Evolutionary conservation across 345 rosid species (phyloP).

Genomic region (Citrus inodora): DNA sequence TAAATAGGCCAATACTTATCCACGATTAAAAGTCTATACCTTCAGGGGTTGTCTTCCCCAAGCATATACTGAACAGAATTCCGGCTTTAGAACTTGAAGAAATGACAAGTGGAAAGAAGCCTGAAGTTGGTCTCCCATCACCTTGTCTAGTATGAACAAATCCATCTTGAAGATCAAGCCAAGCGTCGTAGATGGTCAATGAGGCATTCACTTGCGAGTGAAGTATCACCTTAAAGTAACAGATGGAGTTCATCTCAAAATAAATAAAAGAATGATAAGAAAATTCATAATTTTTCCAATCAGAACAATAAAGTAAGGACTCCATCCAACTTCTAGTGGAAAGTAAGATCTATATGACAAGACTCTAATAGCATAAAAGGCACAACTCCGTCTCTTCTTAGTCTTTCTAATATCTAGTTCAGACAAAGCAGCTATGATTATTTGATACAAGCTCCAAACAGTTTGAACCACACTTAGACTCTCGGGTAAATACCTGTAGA

Average conservation of each 20-base stretch:
- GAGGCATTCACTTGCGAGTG: conserved; percentile 91
- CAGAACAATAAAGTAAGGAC: background rate
- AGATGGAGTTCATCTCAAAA: conserved; percentile 1
- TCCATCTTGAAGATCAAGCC: conserved; percentile 96
- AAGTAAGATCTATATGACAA: background rate
- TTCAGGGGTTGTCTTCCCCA: conserved; percentile 43
- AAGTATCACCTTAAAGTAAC: conserved; percentile 62
- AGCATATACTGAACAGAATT: conserved; percentile 66
- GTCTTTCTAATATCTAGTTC: background rate
- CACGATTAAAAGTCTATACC: conserved; percentile 35
- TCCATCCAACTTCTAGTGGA: background rate
- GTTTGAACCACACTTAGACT: background rate
- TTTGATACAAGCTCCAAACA: background rate
- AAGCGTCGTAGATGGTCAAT: conserved; percentile 74
- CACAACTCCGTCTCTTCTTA: background rate
- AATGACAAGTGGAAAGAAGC: conserved; percentile 76
- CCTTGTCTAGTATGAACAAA: conserved; percentile 61
- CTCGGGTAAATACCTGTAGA: conserved; percentile 61
- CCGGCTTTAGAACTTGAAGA: conserved; percentile 82
- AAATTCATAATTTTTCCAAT: background rate
- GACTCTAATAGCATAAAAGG: background rate
- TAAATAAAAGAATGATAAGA: background rate
- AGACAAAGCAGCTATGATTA: background rate
- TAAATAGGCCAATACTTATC: background rate
- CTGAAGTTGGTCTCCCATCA: conserved; percentile 77